phyloP scores from a whole-genome alignment of 768 basidiomycete species.

The Mycena olivaceomarginata region DNA sequence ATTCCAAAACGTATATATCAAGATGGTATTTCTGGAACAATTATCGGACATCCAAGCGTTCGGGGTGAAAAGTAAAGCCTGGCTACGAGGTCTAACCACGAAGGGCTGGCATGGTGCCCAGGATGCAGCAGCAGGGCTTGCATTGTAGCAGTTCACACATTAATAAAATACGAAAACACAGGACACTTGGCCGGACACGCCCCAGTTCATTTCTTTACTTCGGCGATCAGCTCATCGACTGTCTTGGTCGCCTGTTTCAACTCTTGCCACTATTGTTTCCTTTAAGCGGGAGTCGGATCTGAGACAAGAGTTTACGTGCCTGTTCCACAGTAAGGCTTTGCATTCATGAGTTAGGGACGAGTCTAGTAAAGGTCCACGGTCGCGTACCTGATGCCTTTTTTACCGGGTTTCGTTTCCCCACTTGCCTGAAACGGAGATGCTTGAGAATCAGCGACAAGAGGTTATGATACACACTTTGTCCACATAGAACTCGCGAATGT shows the following conservation, averaged over 20 bases:
- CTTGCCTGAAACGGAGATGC: slow-evolving; percentile 51
- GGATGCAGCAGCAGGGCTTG: slow-evolving; percentile 83
- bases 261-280: slow-evolving; percentile 69
- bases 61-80: slow-evolving; percentile 72
- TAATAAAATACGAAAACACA: slow-evolving; percentile 39
- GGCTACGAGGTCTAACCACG: slow-evolving; percentile 78
- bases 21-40: slow-evolving; percentile 73
- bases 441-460: background rate
- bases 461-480: slow-evolving; percentile 40
- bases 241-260: slow-evolving; percentile 64
- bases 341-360: background rate
- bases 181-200: slow-evolving; percentile 10
- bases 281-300: background rate
- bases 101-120: slow-evolving; percentile 80
- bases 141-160: slow-evolving; percentile 46
- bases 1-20: slow-evolving; percentile 72
- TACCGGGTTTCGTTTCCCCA: slow-evolving; percentile 81
- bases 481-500: slow-evolving; percentile 86
- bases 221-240: slow-evolving; percentile 73
- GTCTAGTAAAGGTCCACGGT: background rate
- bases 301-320: slow-evolving; percentile 57
- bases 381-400: slow-evolving; percentile 82
- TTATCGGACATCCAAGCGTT: slow-evolving; percentile 80
- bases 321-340: slow-evolving; percentile 73
- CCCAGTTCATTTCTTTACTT: slow-evolving; percentile 55